These are phyloP conservation scores for Setaria italica DNA, from an alignment of 202 grass and related monocot genomes.

Conservation along the genomic window DNA sequence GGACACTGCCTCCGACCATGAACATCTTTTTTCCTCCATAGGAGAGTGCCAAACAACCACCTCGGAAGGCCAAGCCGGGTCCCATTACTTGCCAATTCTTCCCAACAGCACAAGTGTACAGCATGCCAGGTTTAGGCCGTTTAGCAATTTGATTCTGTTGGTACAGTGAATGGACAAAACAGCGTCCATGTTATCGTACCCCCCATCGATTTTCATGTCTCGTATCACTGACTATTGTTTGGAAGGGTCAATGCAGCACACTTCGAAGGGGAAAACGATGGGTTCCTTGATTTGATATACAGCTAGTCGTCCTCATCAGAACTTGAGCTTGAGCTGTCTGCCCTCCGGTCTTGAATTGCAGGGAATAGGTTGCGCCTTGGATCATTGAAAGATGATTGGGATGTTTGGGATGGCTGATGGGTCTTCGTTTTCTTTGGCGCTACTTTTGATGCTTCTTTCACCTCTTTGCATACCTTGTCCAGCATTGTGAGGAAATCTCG, in stretches of 20 bases:
- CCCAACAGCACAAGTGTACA: neutral
- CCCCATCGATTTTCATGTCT: neutral
- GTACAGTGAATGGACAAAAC: neutral
- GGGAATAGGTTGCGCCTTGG: slow-evolving; percentile 62
- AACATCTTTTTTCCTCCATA: neutral
- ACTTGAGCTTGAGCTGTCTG: slow-evolving; percentile 60
- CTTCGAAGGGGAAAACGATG: neutral
- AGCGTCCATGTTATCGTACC: neutral
- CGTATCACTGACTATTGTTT: neutral
- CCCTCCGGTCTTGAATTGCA: slow-evolving; percentile 61
- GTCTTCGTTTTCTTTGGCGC: slow-evolving; percentile 46
- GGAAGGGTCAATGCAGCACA: neutral
- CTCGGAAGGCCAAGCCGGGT: neutral
- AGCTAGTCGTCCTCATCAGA: slow-evolving; percentile 52
- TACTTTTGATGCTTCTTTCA: slow-evolving; percentile 67
- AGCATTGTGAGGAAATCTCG: slow-evolving; percentile 81
- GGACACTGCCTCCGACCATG: neutral
- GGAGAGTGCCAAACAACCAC: neutral
- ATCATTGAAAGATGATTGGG: slow-evolving; percentile 51
- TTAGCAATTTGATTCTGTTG: slow-evolving; percentile 7
- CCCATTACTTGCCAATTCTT: neutral
- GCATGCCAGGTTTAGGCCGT: neutral
- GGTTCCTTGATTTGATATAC: slow-evolving; percentile 6
- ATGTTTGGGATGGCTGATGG: slow-evolving; percentile 38
- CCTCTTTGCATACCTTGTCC: slow-evolving; percentile 84